phyloP scores from a whole-genome alignment of 2,329 filamentous ascomycete species.

The Colletotrichum eremochloae region DNA sequence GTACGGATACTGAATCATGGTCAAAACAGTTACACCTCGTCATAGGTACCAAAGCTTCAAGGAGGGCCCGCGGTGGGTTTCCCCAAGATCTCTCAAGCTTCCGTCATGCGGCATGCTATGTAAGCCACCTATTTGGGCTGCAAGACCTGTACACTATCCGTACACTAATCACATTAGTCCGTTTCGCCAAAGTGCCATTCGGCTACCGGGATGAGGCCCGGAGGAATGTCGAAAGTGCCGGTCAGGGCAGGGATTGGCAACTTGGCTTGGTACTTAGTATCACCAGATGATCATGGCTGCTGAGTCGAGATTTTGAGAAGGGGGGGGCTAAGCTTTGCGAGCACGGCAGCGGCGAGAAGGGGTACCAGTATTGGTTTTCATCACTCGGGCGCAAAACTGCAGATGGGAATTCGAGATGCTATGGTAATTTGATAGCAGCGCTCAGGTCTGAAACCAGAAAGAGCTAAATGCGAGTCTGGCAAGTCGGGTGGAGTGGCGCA shows the following conservation, averaged over 20 bases:
- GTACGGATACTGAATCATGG: slow-evolving; percentile 36
- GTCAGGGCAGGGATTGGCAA: slow-evolving; percentile 26
- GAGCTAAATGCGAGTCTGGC: slow-evolving; percentile 29
- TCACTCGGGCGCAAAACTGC: background rate
- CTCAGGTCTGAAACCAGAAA: slow-evolving; percentile 39
- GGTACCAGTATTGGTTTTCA: background rate
- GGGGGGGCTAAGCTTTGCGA: background rate
- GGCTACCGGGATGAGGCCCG: slow-evolving; percentile 29
- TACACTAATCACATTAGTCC: slow-evolving; percentile 14
- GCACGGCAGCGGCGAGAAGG: background rate
- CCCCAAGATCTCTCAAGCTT: slow-evolving; percentile 34
- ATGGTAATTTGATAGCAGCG: slow-evolving; percentile 29
- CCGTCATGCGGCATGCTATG: slow-evolving; percentile 33
- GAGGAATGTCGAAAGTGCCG: slow-evolving; percentile 11
- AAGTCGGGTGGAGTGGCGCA: slow-evolving; percentile 35
- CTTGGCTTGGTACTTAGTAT: slow-evolving; percentile 16
- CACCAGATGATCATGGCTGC: slow-evolving; percentile 9
- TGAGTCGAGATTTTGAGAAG: slow-evolving; percentile 8
- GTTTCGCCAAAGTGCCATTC: slow-evolving; percentile 24
- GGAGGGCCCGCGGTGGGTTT: slow-evolving; percentile 23
- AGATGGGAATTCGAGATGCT: background rate
- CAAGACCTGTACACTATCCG: background rate
- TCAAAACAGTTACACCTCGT: slow-evolving; percentile 20
- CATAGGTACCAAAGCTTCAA: slow-evolving; percentile 26
- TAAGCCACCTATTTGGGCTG: slow-evolving; percentile 9